Evolutionary conservation across 106 monocot genomes (phyloP).

Genomic region (Triglochin maritima): DNA sequence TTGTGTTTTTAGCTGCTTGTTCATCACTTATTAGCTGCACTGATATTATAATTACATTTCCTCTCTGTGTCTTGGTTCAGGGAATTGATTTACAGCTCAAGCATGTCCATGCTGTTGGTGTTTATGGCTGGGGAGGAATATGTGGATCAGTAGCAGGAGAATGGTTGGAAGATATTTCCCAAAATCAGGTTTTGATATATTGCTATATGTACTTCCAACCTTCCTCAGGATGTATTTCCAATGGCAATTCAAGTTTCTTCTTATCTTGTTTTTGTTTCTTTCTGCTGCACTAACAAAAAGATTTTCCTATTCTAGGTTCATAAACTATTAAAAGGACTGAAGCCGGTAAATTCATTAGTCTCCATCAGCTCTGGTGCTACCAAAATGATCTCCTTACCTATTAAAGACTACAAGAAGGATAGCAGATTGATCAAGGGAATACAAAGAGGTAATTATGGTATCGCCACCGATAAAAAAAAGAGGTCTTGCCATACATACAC

Average conservation of each 20-base stretch:
- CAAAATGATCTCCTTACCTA: conserved; percentile 77
- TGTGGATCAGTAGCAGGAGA: conserved; percentile 72
- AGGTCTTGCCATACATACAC: no score
- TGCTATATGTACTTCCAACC: neutral
- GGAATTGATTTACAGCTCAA: conserved; percentile 94
- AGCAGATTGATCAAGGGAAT: conserved; percentile 84
- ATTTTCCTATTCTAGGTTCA: conserved; percentile 38
- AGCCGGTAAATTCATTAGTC: conserved; percentile 68
- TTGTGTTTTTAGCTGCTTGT: neutral
- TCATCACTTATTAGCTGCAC: neutral
- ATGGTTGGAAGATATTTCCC: conserved; percentile 98
- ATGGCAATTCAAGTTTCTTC: no score
- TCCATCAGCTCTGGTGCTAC: conserved; percentile 75
- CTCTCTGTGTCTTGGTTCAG: conserved; percentile 20
- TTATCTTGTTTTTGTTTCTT: no score
- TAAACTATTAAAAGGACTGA: conserved; percentile 86
- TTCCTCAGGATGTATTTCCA: no score
- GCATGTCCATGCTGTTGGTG: conserved; percentile 55
- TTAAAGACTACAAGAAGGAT: conserved; percentile 88
- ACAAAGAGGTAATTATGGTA: conserved; percentile 59
- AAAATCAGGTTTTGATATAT: conserved; percentile 57
- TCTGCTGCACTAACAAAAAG: no score
- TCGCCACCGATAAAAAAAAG: no score
- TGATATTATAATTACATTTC: no score
- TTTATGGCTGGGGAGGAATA: conserved; percentile 82